These are phyloP conservation scores for Trametes coccinea DNA, from an alignment of 768 basidiomycete species.

Conservation along the genomic window DNA sequence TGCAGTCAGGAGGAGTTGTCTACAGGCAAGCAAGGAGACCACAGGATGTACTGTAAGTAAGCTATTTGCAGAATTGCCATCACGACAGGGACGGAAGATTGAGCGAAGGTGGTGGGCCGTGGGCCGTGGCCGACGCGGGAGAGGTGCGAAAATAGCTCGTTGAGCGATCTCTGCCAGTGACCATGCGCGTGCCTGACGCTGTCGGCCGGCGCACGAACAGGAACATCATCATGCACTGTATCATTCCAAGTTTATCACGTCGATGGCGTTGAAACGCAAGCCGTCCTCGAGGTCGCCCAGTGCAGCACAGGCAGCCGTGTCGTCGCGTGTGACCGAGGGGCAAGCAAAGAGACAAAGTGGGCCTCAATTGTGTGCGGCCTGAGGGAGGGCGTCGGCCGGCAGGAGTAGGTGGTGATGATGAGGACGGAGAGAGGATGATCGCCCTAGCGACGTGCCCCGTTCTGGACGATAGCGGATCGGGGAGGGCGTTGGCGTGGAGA, in stretches of 20 bases:
- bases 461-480: slow-evolving; percentile 10
- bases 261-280: slow-evolving; percentile 4
- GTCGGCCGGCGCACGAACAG: not conserved
- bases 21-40: no score
- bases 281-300: not conserved
- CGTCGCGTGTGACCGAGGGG: not conserved
- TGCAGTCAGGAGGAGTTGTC: no score
- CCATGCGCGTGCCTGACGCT: slow-evolving; percentile 6
- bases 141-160: slow-evolving; percentile 5
- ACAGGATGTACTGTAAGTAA: no score
- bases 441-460: slow-evolving; percentile 19
- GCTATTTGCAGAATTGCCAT: no score
- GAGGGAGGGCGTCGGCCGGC: not conserved
- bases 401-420: not conserved
- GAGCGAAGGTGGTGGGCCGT: not conserved
- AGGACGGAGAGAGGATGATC: not conserved
- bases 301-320: not conserved
- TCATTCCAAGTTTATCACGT: not conserved
- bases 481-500: slow-evolving; percentile 15
- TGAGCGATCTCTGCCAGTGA: not conserved
- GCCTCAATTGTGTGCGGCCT: no score
- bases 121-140: not conserved
- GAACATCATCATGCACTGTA: not conserved
- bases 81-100: not conserved
- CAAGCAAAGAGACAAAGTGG: no score